A percentile compares a stretch with the other conserved stretches of the same genome.
phyloP scores from a whole-genome alignment of 768 basidiomycete species.

The Xerocomus potaroensis region DNA sequence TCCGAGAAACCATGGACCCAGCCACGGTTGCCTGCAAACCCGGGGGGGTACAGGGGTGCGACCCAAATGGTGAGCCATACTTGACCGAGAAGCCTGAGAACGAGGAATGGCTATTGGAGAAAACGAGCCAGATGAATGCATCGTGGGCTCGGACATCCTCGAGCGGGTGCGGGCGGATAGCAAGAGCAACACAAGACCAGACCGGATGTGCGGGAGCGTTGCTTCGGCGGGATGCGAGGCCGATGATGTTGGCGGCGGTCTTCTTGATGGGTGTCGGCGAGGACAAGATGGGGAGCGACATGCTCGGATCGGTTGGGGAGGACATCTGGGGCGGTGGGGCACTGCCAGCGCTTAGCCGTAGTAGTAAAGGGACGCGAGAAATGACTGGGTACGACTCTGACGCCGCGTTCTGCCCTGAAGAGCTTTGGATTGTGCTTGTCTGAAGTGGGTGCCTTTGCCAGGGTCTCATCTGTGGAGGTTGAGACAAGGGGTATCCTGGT shows the following conservation, averaged over 20 bases:
- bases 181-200: constrained; percentile 49
- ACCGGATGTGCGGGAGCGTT: constrained; percentile 43
- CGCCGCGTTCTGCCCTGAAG: background rate
- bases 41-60: constrained; percentile 51
- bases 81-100: constrained; percentile 20
- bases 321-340: constrained; percentile 24
- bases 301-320: constrained; percentile 12
- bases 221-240: constrained; percentile 26
- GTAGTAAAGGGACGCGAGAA: constrained; percentile 18
- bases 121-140: constrained; percentile 7
- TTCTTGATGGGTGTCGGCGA: background rate
- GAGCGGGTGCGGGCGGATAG: constrained; percentile 23
- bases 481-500: constrained; percentile 47
- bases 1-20: constrained; percentile 69
- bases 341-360: constrained; percentile 17
- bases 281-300: constrained; percentile 6
- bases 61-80: constrained; percentile 51
- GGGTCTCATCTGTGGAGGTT: constrained; percentile 31
- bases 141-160: background rate
- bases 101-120: constrained; percentile 9
- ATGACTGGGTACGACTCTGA: constrained; percentile 10
- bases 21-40: constrained; percentile 58
- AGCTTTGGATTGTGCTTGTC: constrained; percentile 15
- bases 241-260: background rate
- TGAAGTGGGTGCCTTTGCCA: constrained; percentile 38